Conservation (phyloP, 2,329 filamentous ascomycete species). For the Botrytis byssoidea region DNA sequence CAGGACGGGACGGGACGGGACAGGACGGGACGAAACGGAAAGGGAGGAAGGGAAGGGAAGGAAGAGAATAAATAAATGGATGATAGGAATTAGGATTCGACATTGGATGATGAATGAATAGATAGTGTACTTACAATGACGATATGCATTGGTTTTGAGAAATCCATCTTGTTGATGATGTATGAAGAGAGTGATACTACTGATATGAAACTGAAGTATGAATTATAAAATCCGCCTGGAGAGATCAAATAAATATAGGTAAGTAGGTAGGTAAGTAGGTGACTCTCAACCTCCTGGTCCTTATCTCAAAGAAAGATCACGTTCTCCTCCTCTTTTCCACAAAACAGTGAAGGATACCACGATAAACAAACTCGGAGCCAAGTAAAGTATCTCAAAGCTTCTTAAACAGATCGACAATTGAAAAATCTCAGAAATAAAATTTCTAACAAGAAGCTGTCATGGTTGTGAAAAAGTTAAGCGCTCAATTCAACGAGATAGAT, state of each 20-base stretch:
- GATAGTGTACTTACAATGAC: background rate
- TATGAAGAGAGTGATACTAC: background rate
- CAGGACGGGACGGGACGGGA: background rate
- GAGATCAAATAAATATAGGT: background rate
- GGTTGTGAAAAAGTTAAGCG: background rate
- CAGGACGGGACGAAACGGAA: background rate
- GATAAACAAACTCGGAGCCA: background rate
- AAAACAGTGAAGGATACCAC: background rate
- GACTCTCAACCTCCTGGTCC: background rate
- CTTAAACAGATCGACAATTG: background rate
- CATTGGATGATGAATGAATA: background rate
- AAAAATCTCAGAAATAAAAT: background rate
- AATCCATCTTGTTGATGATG: constrained; percentile 3
- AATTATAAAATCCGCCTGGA: background rate
- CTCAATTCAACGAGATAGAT: background rate
- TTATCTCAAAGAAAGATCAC: background rate
- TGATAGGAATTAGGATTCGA: background rate
- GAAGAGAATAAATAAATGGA: background rate
- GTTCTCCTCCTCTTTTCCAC: background rate
- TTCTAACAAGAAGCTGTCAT: background rate
- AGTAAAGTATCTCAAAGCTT: background rate
- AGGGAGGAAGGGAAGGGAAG: background rate
- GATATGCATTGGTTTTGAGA: constrained; percentile 7
- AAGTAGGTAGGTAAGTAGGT: background rate
- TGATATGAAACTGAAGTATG: background rate